Base-by-base conservation (phyloP, 208 protist species). In the Leishmania tropica region DNA sequence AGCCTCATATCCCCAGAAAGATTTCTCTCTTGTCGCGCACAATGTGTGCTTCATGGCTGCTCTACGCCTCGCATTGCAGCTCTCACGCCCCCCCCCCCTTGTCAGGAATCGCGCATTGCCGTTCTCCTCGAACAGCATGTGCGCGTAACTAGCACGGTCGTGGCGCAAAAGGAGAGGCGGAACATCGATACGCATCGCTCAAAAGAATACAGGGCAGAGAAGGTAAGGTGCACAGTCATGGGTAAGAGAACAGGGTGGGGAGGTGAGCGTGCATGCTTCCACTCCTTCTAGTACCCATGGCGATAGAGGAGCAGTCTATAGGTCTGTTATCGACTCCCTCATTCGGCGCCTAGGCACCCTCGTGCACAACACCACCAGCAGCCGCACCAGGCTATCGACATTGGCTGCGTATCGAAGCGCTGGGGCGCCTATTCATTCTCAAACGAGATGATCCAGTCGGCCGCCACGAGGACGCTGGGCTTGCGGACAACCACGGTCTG, bases 401-500 rank as follows among this genome's bases (percentile, higher is more conserved):
- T 31, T 54, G 11, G 28, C 70, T 24, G n/a, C 13, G 31, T 40
- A 53, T 24, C 21, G 3, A 48, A 74, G 5, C 28, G 11, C 19
- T 10, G 45, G 31, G 13, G 37, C 2, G 28, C 8, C 17, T 76
- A 62, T 62, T 90, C 81, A 60, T 77, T 88, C 54, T 92, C 83
- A 67, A 97, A 84, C 15, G 80, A 42, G 42, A 97, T 91, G 35
- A 60, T 77, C 92, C 92, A 97, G 78, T 95, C 88, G 15, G 86
- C 71, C n/a, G 71, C 64, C 7, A 96, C 85, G 6, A 54, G 85
- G 35, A 94, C 68, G 56, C 88, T 81, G 8, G 92, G 90, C 64
- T 93, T 93, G 19, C 91, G 88, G 56, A 97, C 84, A 51, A 93
- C 85, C 53, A 96, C 88, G 11, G 85, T 79, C 6, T 81, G 81